These are phyloP conservation scores for Candida krabiensis DNA, from an alignment of 805 yeast genomes.

Conservation along the genomic window DNA sequence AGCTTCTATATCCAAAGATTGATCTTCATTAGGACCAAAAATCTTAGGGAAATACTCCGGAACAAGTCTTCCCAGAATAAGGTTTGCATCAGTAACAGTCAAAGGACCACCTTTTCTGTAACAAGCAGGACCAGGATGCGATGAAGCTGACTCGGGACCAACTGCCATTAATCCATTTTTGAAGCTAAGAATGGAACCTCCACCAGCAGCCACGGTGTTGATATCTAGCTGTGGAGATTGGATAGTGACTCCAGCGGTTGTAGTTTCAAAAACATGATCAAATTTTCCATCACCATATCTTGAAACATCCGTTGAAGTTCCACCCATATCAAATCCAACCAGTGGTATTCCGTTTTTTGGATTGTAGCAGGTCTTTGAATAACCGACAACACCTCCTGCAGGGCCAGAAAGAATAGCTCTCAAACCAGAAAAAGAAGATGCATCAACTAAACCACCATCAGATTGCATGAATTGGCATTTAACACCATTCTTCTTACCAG, in stretches of 20 bases:
- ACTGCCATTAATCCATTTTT: constrained; percentile 73
- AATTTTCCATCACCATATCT: constrained; percentile 64
- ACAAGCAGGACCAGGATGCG: constrained; percentile 90
- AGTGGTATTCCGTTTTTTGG: constrained; percentile 55
- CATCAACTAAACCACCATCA: constrained; percentile 92
- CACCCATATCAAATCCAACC: constrained; percentile 89
- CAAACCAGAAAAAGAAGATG: constrained; percentile 79
- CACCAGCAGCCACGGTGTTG: constrained; percentile 84
- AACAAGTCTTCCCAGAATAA: constrained; percentile 67
- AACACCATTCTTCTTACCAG: constrained; percentile 41
- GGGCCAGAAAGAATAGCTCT: constrained; percentile 93
- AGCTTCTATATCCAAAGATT: constrained; percentile 59
- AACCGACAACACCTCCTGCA: constrained; percentile 97
- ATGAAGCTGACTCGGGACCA: constrained; percentile 85
- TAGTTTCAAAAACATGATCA: constrained; percentile 80
- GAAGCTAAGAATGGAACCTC: constrained; percentile 69
- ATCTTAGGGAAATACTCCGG: constrained; percentile 79
- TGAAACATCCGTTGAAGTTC: constrained; percentile 85
- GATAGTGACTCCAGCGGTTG: constrained; percentile 79
- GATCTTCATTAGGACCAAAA: constrained; percentile 78
- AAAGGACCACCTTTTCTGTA: constrained; percentile 83
- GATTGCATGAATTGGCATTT: constrained; percentile 89
- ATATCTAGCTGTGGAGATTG: constrained; percentile 85
- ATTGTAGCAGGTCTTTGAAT: constrained; percentile 76
- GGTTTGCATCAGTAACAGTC: constrained; percentile 83